A percentile compares a stretch with the other conserved stretches of the same genome.
Conservation (phyloP, 108 stramenopile genomes). For the Licmophora abbreviata region DNA sequence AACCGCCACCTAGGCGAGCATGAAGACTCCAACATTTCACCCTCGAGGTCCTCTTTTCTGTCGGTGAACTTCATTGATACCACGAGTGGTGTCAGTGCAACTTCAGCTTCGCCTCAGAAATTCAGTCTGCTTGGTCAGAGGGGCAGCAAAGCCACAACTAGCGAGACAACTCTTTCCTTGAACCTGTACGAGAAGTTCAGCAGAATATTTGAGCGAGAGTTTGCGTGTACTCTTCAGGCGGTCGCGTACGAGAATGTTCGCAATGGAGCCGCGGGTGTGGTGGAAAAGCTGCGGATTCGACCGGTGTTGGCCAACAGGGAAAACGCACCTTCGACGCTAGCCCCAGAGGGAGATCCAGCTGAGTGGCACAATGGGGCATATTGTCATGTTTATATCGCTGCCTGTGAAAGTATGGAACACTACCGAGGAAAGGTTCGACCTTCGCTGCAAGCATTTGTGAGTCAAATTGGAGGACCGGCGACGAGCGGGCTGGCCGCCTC, state of each 20-base stretch:
- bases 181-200: constrained; percentile 37
- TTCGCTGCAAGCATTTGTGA: constrained; percentile 68
- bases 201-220: constrained; percentile 31
- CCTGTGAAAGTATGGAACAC: constrained; percentile 53
- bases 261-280: constrained; percentile 27
- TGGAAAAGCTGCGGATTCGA: constrained; percentile 37
- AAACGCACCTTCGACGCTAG: constrained; percentile 9
- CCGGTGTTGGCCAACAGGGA: constrained; percentile 24
- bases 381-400: constrained; percentile 77
- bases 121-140: no score
- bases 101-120: no score
- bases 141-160: no score
- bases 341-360: constrained; percentile 31
- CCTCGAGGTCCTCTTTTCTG: no score
- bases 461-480: constrained; percentile 58
- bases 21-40: no score
- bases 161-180: no score
- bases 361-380: constrained; percentile 74
- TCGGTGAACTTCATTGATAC: no score
- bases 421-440: constrained; percentile 69
- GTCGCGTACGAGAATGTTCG: constrained; percentile 47
- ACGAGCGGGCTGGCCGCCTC: background rate
- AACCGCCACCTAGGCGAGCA: no score
- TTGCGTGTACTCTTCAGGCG: constrained; percentile 45
- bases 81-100: no score